phyloP scores from a whole-genome alignment of 208 protist species.

The Wallacemonas sp. region DNA sequence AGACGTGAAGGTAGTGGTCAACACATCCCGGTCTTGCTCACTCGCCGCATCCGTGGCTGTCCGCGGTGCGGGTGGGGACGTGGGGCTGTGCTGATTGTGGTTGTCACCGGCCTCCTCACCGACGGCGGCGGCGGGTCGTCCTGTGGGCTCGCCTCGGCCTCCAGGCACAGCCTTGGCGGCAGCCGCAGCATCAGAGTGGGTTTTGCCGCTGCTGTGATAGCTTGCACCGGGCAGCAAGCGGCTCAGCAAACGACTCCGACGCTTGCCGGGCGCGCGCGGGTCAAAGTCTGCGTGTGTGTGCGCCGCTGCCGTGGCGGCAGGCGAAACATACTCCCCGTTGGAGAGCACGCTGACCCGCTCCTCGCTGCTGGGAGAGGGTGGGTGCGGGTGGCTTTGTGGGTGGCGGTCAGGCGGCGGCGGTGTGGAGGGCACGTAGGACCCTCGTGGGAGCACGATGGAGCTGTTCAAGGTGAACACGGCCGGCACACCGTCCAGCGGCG shows the following conservation, averaged over 20 bases:
- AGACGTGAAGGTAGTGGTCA: no score
- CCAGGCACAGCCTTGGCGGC: no score
- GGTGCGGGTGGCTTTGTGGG: no score
- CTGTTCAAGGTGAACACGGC: constrained; percentile 10
- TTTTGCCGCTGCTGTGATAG: not conserved
- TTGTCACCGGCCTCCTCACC: not conserved
- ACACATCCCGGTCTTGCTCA: no score
- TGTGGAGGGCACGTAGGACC: constrained; percentile 8
- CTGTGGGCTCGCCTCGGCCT: not conserved
- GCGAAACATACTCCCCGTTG: not conserved
- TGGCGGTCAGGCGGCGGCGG: no score
- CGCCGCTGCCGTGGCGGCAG: not conserved
- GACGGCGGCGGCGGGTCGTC: not conserved
- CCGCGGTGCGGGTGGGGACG: no score
- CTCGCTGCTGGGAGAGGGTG: not conserved
- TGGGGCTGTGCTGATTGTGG: no score
- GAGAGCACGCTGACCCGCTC: not conserved
- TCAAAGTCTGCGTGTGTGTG: not conserved
- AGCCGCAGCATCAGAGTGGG: no score
- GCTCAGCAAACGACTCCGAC: not conserved
- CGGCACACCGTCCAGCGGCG: not conserved
- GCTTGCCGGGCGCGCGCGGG: not conserved
- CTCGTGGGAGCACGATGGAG: constrained; percentile 12
- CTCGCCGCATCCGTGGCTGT: no score
- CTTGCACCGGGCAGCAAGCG: not conserved